Evolutionary conservation across 2,329 filamentous ascomycete genomes (phyloP).

Genomic region (Ilyonectria mors-panacis): DNA sequence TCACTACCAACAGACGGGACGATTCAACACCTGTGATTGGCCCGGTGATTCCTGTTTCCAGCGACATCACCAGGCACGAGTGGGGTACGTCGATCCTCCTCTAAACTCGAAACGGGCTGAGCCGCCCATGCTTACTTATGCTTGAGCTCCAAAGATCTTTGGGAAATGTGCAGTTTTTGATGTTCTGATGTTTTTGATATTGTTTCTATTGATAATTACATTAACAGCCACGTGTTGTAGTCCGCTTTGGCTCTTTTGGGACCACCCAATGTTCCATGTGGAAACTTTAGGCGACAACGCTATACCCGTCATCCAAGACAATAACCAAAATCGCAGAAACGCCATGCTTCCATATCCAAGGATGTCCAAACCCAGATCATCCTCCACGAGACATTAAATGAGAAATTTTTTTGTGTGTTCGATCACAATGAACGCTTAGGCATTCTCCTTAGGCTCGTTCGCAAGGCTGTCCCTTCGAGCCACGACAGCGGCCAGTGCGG

Average conservation of each 20-base stretch:
- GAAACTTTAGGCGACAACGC: constrained; percentile 1
- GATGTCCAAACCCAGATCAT: neutral
- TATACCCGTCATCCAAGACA: constrained; percentile 8
- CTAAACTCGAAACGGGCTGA: neutral
- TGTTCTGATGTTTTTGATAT: constrained; percentile 1
- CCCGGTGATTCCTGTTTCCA: neutral
- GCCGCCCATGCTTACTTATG: neutral
- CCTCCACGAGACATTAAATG: neutral
- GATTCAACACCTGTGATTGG: neutral
- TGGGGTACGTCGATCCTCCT: neutral
- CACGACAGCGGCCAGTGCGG: constrained; percentile 40
- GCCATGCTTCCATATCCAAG: constrained; percentile 19
- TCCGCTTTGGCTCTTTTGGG: constrained; percentile 42
- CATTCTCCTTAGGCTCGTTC: constrained; percentile 38
- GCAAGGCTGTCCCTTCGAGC: constrained; percentile 42
- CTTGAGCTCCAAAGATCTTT: too few relatives aligned
- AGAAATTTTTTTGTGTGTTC: neutral
- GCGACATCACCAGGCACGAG: neutral
- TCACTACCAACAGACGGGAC: neutral
- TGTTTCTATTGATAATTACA: neutral
- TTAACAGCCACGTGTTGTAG: neutral
- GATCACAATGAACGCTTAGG: constrained; percentile 20
- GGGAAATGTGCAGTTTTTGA: neutral
- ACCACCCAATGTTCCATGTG: constrained; percentile 17
- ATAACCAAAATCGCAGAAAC: constrained; percentile 12